Conservation (phyloP, 805 yeast genomes). For the Groenewaldozyma salmanticensis region DNA sequence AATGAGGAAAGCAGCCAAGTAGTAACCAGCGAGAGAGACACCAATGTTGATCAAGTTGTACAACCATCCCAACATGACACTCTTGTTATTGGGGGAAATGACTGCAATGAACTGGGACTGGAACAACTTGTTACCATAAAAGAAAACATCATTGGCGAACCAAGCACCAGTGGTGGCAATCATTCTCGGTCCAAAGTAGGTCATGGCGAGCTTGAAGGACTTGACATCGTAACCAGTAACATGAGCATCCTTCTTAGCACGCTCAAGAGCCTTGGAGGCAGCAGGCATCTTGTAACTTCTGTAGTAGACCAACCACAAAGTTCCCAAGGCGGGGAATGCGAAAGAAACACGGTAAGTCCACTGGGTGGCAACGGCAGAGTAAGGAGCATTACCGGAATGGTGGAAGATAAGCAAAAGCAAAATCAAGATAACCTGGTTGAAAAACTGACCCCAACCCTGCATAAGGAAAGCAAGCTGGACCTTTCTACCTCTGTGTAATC, state of each 20-base stretch:
- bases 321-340: slow-evolving; percentile 30
- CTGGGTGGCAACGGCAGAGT: slow-evolving; percentile 28
- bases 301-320: slow-evolving; percentile 31
- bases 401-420: slow-evolving; percentile 72
- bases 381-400: slow-evolving; percentile 84
- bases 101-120: slow-evolving; percentile 30
- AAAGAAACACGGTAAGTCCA: slow-evolving; percentile 31
- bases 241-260: slow-evolving; percentile 23
- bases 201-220: slow-evolving; percentile 22
- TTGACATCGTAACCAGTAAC: slow-evolving; percentile 29
- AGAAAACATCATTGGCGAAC: slow-evolving; percentile 57
- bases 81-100: slow-evolving; percentile 27
- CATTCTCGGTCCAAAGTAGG: slow-evolving; percentile 38
- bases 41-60: slow-evolving; percentile 39
- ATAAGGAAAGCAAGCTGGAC: slow-evolving; percentile 55
- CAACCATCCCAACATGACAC: slow-evolving; percentile 50
- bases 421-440: slow-evolving; percentile 85
- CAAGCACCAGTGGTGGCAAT: slow-evolving; percentile 49
- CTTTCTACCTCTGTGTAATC: slow-evolving; percentile 32
- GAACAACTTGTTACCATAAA: slow-evolving; percentile 55
- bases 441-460: slow-evolving; percentile 95
- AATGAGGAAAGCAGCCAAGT: slow-evolving; percentile 45
- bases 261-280: slow-evolving; percentile 24
- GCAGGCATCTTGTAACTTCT: slow-evolving; percentile 29
- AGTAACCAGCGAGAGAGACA: slow-evolving; percentile 56